Evolutionary conservation across 768 basidiomycete species (phyloP), one percentile per base, ranked within the genome.

Genomic region (Calocybe indica): DNA sequence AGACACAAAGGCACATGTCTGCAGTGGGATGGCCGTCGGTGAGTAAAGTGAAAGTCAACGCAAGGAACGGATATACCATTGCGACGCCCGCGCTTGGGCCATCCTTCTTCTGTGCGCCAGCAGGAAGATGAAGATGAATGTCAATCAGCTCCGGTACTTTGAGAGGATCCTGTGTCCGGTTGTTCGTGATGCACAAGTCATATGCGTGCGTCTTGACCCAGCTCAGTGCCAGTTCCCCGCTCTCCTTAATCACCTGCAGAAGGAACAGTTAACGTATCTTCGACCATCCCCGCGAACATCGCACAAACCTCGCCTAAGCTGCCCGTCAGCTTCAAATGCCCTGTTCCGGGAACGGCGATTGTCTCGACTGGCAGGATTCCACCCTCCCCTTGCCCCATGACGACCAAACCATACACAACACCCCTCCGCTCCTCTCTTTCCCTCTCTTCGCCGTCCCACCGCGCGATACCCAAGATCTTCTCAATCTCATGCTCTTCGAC

Each of bases 71-170:
- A 11, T 72, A 49, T 51, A 90, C 88, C 81, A 94, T 92, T 1
- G 89, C 88, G 15, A 94, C 74, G 2, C 92, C 92, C 0, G 92
- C 92, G 58, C 87, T 90, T 0, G 92, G 92, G 0, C 93, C 92
- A 57, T 95, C 92, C 69, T 95, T 96, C 76, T 84, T 91, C 64
- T 92, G 87, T 2, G 91, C 88, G 0, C 93, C 94, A 1, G 88
- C 78, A 1, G 93, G 94, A 7, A 95, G 70, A 59, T 96, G 93
- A 11, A 93, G 68, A 57, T 97, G 93, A 7, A 97, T 69, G 58
- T 97, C 92, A 40, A 92, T 78, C 14, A 72, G 65, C 44, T 86
- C 77, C 0, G 82, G 83, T 6, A 81, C 72, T 57, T 86, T 85
- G 53, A 95, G 68, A 11, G 88, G 85, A 57, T 92, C 88, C 33